Base-by-base conservation (phyloP, 441 rosid genomes). In the Arabidopsis hybrid region DNA sequence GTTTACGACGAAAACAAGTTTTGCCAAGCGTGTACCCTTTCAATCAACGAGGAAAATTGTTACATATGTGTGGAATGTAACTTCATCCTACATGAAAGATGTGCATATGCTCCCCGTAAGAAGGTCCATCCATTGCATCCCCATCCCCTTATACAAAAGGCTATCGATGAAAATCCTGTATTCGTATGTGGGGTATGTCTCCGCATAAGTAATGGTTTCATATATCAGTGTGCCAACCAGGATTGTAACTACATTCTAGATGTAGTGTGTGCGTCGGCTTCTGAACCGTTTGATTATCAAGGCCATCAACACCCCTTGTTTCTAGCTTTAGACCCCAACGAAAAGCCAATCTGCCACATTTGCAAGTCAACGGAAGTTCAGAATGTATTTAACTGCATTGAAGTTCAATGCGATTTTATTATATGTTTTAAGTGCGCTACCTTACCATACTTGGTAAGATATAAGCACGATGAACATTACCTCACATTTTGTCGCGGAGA, bases 1-100 rank as follows among this genome's bases (percentile, higher is more conserved):
- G 49, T 39, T 3, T 60, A 11, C 7, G 34, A 39, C 0, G 10
- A 0, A 18, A 12, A 11, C 14, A 60, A 39, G 6, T 18, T 2
- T 60, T 60, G 65, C 6, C 34, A 39, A 18, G 49, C 35, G 2
- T 60, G 65, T 60, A 1, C 0, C 16, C 34, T 60, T 3, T 35
- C 32, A 18, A 21, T 60, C 16, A 6, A 60, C 34, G 34, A 60
- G 1, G 17, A 0, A 0, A 6, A 8, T 16, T 49, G 3, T 3
- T 49, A 49, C 8, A 2, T 17, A 8, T 49, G 53, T 49, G 31
- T 10, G 3, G 51, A 49, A 49, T 50, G 70, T 50, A 4, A 21
- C 9, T 75, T 75, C 40, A 12, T 68, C 11, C 56, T 75, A 10
- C 74, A 75, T 6, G 71, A 75, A 52, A 43, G 9, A 43, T 75